Conservation (phyloP, 2,329 filamentous ascomycete species). For the Colletotrichum chlorophyti region DNA sequence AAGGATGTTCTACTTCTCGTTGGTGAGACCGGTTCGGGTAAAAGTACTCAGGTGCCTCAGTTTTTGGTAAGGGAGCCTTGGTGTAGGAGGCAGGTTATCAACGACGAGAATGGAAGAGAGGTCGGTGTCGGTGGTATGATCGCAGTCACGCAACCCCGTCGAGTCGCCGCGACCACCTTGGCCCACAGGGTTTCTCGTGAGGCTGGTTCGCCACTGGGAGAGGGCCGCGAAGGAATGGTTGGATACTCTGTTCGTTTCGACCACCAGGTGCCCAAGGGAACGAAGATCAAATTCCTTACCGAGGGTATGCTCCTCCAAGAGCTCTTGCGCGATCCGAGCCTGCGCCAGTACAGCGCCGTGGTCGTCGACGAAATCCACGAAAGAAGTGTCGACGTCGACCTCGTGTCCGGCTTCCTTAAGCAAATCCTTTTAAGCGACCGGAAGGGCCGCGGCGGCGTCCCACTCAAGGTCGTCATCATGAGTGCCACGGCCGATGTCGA, state of each 20-base stretch:
- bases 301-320: conserved; percentile 97
- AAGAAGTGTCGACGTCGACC: conserved; percentile 90
- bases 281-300: conserved; percentile 90
- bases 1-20: conserved; percentile 83
- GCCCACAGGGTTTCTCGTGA: conserved; percentile 89
- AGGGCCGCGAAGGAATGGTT: conserved; percentile 60
- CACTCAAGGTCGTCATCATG: conserved; percentile 93
- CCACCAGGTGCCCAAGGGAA: conserved; percentile 80
- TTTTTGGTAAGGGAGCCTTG: conserved; percentile 82
- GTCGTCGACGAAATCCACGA: conserved; percentile 98
- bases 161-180: conserved; percentile 91
- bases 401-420: conserved; percentile 87
- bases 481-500: conserved; percentile 94
- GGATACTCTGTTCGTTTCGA: conserved; percentile 97
- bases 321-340: conserved; percentile 81
- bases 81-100: conserved; percentile 70
- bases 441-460: conserved; percentile 71
- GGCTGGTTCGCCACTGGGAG: conserved; percentile 59
- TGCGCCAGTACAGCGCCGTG: conserved; percentile 86
- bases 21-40: conserved; percentile 95
- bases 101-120: conserved; percentile 48
- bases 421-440: conserved; percentile 71
- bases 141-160: conserved; percentile 91
- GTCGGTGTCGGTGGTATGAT: conserved; percentile 77
- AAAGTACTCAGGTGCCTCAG: conserved; percentile 95